Evolutionary conservation across 2,329 filamentous ascomycete species (phyloP).

Genomic region (Pseudogymnoascus sp.): DNA sequence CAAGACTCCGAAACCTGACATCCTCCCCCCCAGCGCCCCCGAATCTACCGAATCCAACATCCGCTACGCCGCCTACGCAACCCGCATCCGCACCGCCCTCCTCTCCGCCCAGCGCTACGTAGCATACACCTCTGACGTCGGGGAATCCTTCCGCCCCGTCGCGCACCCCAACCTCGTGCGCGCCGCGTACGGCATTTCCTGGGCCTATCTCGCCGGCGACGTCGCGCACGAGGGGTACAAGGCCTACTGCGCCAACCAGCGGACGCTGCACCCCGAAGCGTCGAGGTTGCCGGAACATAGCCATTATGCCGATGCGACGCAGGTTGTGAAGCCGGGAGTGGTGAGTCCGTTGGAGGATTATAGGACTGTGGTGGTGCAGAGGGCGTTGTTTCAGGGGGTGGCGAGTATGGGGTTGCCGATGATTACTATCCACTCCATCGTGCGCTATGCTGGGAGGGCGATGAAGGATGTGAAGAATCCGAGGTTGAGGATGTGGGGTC

Average conservation of each 20-base stretch:
- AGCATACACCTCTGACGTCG: conserved; percentile 92
- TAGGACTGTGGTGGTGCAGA: conserved; percentile 80
- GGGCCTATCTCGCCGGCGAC: conserved; percentile 86
- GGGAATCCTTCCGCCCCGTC: conserved; percentile 89
- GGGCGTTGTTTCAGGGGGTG: conserved; percentile 81
- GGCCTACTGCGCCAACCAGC: conserved; percentile 80
- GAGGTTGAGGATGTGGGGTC: conserved; percentile 71
- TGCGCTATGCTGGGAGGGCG: conserved; percentile 79
- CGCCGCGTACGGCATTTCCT: conserved; percentile 80
- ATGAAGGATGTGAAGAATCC: conserved; percentile 74
- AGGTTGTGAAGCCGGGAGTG: conserved; percentile 28
- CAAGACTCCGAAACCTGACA: conserved; percentile 12
- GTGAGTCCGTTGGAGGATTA: conserved; percentile 80
- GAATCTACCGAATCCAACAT: conserved; percentile 78
- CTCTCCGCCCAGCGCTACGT: conserved; percentile 90
- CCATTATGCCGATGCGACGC: too few species aligned
- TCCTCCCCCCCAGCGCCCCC: conserved; percentile 43
- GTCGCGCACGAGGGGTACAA: conserved; percentile 93
- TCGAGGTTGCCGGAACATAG: conserved; percentile 24
- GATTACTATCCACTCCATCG: conserved; percentile 88
- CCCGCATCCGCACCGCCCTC: conserved; percentile 76
- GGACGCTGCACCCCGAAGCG: conserved; percentile 58
- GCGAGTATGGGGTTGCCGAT: conserved; percentile 92
- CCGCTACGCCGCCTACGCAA: conserved; percentile 88
- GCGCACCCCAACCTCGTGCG: conserved; percentile 78